phyloP scores from a whole-genome alignment of 2,329 filamentous ascomycete genomes.

The Penicillium sp. region DNA sequence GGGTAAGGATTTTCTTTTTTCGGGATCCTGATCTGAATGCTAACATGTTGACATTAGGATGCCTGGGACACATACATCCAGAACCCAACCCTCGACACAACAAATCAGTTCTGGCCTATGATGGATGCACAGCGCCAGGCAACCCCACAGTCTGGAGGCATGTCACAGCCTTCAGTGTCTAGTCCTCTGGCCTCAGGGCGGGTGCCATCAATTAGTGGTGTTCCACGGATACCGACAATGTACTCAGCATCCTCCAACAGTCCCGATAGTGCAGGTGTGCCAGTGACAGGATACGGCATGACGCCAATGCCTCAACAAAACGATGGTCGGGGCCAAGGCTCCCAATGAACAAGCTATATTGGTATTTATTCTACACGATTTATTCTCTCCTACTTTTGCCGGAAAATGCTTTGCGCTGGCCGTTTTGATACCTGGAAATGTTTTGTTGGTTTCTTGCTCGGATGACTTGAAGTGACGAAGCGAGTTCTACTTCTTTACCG shows the following conservation, averaged over 20 bases:
- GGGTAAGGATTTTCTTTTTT: conserved; percentile 49
- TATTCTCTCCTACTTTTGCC: background rate
- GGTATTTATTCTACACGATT: background rate
- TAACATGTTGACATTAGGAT: conserved; percentile 47
- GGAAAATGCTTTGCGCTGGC: background rate
- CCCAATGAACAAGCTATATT: conserved; percentile 1
- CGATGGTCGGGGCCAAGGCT: conserved; percentile 11
- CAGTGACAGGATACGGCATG: conserved; percentile 12
- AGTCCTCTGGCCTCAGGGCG: conserved; percentile 23
- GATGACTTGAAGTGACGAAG: background rate
- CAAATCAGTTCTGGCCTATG: conserved; percentile 39
- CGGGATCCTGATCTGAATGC: background rate
- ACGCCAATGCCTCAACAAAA: conserved; percentile 12
- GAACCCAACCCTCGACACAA: conserved; percentile 48
- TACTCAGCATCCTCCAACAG: conserved; percentile 15
- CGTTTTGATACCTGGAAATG: background rate
- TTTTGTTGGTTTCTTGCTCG: background rate
- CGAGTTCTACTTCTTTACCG: background rate
- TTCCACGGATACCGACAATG: conserved; percentile 12
- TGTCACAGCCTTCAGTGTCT: conserved; percentile 17
- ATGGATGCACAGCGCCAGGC: conserved; percentile 31
- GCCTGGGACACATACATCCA: conserved; percentile 69
- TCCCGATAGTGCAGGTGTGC: conserved; percentile 11
- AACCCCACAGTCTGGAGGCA: conserved; percentile 12
- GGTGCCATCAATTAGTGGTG: conserved; percentile 14